These are phyloP conservation scores for Fusarium mundagurra DNA, from an alignment of 2,329 filamentous ascomycete species.

Conservation along the genomic window DNA sequence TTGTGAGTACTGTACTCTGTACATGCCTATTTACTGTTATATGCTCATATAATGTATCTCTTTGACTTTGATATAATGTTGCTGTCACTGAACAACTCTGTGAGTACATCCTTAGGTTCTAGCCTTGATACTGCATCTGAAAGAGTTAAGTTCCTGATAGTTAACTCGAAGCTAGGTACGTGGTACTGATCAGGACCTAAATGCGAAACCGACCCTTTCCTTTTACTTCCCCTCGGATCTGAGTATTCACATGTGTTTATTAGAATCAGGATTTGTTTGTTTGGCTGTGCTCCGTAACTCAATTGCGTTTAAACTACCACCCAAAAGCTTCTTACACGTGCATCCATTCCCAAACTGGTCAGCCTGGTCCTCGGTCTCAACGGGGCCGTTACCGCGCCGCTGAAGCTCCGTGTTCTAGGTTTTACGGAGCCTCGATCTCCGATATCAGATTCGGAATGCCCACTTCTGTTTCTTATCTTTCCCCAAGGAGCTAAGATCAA, in stretches of 20 bases:
- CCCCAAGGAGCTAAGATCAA: background rate
- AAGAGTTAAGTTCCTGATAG: background rate
- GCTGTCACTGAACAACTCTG: background rate
- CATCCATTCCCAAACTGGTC: slow-evolving; percentile 7
- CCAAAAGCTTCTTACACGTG: background rate
- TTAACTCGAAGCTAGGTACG: background rate
- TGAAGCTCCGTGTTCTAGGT: slow-evolving; percentile 4
- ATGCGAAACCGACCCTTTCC: background rate
- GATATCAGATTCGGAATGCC: slow-evolving; percentile 2
- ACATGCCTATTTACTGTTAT: background rate
- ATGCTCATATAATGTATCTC: background rate
- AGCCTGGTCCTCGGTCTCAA: background rate
- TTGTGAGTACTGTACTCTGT: background rate
- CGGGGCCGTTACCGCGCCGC: background rate
- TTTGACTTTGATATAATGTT: background rate
- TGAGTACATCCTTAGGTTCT: background rate
- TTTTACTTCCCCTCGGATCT: background rate
- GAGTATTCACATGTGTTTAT: background rate
- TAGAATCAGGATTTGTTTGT: background rate
- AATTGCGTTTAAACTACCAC: background rate
- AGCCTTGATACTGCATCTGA: background rate
- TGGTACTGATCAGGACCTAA: background rate
- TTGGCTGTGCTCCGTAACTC: background rate
- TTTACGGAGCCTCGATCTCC: slow-evolving; percentile 11
- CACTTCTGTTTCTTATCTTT: background rate